phyloP scores from a whole-genome alignment of 768 basidiomycete species.

The Grammothele lineata region DNA sequence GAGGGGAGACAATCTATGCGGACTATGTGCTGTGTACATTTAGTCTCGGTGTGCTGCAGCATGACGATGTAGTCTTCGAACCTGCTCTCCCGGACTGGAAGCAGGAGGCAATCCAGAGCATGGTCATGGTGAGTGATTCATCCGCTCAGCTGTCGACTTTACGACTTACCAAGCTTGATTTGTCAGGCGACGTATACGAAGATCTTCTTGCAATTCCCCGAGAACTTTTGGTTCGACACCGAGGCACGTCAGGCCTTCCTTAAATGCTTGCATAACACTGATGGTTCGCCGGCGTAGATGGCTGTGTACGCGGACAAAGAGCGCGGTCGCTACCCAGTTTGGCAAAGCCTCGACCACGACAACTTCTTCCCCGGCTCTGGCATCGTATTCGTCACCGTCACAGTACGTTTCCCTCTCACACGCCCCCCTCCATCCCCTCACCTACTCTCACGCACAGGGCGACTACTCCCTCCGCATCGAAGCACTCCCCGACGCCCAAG shows the following conservation, averaged over 20 bases:
- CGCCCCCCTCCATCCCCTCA: neutral
- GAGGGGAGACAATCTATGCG: slow-evolving; percentile 41
- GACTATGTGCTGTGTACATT: slow-evolving; percentile 64
- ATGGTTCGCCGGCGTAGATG: slow-evolving; percentile 31
- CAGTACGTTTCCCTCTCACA: slow-evolving; percentile 24
- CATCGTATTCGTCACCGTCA: slow-evolving; percentile 50
- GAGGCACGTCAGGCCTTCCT: slow-evolving; percentile 25
- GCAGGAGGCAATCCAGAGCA: slow-evolving; percentile 57
- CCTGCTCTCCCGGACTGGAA: slow-evolving; percentile 59
- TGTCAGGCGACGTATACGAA: slow-evolving; percentile 56
- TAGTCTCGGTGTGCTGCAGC: slow-evolving; percentile 64
- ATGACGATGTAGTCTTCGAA: slow-evolving; percentile 51
- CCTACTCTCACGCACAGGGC: slow-evolving; percentile 32
- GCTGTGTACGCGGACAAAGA: slow-evolving; percentile 54
- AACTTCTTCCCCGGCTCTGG: slow-evolving; percentile 59
- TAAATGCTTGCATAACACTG: neutral
- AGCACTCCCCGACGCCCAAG: slow-evolving; percentile 40
- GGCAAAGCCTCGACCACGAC: slow-evolving; percentile 59
- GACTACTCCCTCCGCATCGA: slow-evolving; percentile 57
- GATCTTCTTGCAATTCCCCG: slow-evolving; percentile 59
- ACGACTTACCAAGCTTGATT: neutral
- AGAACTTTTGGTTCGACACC: slow-evolving; percentile 57
- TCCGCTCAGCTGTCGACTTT: neutral
- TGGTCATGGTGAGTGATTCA: slow-evolving; percentile 47
- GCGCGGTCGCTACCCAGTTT: slow-evolving; percentile 61